phyloP scores from a whole-genome alignment of 208 protist species.

The Acanthamoeba healyi region DNA sequence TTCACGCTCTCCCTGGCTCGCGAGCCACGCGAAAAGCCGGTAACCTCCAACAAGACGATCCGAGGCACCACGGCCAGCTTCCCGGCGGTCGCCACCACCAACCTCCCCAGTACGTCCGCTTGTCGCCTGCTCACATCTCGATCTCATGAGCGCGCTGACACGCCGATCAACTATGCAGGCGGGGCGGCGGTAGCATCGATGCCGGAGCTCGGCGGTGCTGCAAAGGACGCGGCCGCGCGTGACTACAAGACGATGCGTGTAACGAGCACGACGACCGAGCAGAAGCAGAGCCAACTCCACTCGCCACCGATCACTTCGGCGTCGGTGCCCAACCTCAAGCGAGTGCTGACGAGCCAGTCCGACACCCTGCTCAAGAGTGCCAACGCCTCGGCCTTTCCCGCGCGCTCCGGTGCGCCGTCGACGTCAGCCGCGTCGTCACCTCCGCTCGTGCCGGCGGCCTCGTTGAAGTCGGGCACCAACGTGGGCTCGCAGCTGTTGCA shows the following conservation, averaged over 20 bases:
- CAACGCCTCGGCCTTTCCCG: neutral
- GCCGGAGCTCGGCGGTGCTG: neutral
- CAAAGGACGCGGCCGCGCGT: neutral
- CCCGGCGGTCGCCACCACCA: neutral
- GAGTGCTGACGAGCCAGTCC: neutral
- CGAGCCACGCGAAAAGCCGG: constrained; percentile 47
- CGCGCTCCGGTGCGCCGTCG: neutral
- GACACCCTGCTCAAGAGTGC: neutral
- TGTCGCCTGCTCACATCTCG: too few species aligned
- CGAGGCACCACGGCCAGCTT: neutral
- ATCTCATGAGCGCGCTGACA: too few species aligned
- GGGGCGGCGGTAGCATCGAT: neutral
- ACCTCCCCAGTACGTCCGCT: neutral
- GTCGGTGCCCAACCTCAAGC: constrained; percentile 47
- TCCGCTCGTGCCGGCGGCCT: neutral
- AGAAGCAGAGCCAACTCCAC: constrained; percentile 43
- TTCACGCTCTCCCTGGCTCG: constrained; percentile 30
- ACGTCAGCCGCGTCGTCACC: neutral
- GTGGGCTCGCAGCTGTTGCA: neutral
- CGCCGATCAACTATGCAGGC: neutral
- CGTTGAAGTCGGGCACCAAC: neutral
- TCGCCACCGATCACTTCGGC: constrained; percentile 28
- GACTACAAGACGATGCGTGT: constrained; percentile 33
- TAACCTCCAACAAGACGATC: neutral
- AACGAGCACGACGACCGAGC: constrained; percentile 1